Evolutionary conservation across 176 grass and related monocot genomes (phyloP), one percentile per base, ranked within the genome.

Genomic region (Oryza rufipogon): DNA sequence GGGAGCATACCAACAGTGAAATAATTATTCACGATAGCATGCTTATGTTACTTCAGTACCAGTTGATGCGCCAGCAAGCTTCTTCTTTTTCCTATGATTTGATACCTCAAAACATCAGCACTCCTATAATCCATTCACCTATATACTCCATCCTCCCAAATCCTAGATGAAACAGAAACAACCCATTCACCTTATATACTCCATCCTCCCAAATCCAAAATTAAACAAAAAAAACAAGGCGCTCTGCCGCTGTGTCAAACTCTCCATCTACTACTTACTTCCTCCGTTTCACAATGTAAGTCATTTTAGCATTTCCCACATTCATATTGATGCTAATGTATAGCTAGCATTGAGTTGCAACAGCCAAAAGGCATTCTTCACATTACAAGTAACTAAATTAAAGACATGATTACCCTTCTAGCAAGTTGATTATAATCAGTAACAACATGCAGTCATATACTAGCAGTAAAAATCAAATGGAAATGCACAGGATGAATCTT

Each of bases 61-160:
- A 30, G 34, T 20, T 42, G 61, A 5, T 8, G 44, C 1, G 6
- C 30, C 19, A 5, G 36, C 46, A 81, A 16, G 48, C 11, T 81
- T 23, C 66, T 3, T 38, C 19, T 25, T 41, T 70, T 36, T 32
- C 38, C 60, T 14, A 68, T 12, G 26, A 19, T 58, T 49, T 20
- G 36, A 22, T 16, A 63, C 48, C 20, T 73, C 15, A 78, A 56
- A 19, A 34, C 14, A 47, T 13, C 10, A 15, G 14, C 11, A 6
- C 6, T 84, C 45, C 13, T 58, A 20, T 58, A 58, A 58, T n/a
- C 6, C 54, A 58, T 58, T 38, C 52, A 36, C 41, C 13, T 36
- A 81, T 51, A 76, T 38, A 26, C 25, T 47, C 34, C 69, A 64
- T 73, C 11, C 41, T 26, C 39, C 39, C 36, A 73, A 64, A 82